Evolutionary conservation across 495 filamentous ascomycete genomes (phyloP), one percentile per base, ranked within the genome.

Genomic region (Aspergillus bridgeri): DNA sequence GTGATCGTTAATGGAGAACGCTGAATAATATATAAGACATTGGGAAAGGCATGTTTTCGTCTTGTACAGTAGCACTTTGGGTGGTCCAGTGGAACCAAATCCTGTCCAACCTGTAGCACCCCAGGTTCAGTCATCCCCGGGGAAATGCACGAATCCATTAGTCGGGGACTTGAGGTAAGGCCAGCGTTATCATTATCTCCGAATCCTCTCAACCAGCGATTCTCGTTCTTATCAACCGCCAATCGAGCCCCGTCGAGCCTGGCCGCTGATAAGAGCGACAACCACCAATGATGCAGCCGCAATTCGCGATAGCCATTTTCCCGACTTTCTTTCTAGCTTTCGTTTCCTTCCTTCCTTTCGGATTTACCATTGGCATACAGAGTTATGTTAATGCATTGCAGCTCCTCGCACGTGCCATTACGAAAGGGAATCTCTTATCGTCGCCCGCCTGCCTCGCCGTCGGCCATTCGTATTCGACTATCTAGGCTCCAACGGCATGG

Each of bases 21-120:
- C 33, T 8, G 33, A 38, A 38, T 38, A 38, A 38, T 38, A 38
- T 38, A 38, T 38, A 23, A 20, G 15, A 38, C 42, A 56, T 56
- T 27, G n/a, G 33, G 33, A 42, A 51, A 53, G 33, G 9, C 33
- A 38, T 38, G 11, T 15, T 38, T 38, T 1, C 7, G 7, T 11
- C 33, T 59, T 59, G 57, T 59, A 59, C 50, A 54, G 54, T 59
- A 59, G 42, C 29, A 23, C 11, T 38, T 38, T 38, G 33, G 50
- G 42, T 52, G 33, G 20, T 52, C 7, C 22, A 42, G 29, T 42
- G 21, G 33, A 38, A 38, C 17, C 33, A 9, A 38, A 15, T 15
- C 33, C 7, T 38, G 33, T n/a, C 3, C 21, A 18, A 9, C 45
- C 45, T 47, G 45, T 19, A 20, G 45, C 9, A 4, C 45, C 15